Conservation (phyloP, 2,329 filamentous ascomycete genomes). For the Ascochyta pisi region DNA sequence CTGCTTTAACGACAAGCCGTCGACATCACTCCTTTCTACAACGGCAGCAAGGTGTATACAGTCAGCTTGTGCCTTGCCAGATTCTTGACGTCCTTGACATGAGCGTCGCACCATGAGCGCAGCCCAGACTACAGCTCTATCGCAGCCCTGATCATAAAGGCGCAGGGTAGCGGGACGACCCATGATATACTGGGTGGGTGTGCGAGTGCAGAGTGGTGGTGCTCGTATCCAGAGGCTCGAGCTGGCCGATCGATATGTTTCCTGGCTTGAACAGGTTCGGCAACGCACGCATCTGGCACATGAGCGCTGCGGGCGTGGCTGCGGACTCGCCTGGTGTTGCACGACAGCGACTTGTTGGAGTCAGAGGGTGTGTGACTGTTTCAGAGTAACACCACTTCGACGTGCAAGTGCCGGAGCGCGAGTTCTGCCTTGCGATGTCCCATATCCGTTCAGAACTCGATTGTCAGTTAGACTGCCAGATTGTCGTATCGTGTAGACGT, state of each 20-base stretch:
- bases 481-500: background rate
- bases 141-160: constrained; percentile 1
- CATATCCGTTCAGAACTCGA: background rate
- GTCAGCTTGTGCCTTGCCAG: constrained; percentile 5
- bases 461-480: background rate
- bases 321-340: constrained; percentile 9
- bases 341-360: constrained; percentile 18
- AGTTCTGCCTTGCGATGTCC: background rate
- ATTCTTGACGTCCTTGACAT: background rate
- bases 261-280: background rate
- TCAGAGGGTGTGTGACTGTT: constrained; percentile 25
- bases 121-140: background rate
- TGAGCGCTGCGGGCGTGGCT: constrained; percentile 18
- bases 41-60: background rate
- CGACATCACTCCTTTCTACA: constrained; percentile 10
- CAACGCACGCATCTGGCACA: constrained; percentile 20
- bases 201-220: background rate
- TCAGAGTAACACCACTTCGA: constrained; percentile 15
- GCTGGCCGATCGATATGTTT: constrained; percentile 16
- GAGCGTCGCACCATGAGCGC: background rate
- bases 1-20: constrained; percentile 3
- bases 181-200: constrained; percentile 1
- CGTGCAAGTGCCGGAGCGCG: background rate
- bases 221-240: background rate
- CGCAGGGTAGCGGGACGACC: constrained; percentile 10